Conservation (phyloP, 345 rosid genomes). For the Hevea brasiliensis region DNA sequence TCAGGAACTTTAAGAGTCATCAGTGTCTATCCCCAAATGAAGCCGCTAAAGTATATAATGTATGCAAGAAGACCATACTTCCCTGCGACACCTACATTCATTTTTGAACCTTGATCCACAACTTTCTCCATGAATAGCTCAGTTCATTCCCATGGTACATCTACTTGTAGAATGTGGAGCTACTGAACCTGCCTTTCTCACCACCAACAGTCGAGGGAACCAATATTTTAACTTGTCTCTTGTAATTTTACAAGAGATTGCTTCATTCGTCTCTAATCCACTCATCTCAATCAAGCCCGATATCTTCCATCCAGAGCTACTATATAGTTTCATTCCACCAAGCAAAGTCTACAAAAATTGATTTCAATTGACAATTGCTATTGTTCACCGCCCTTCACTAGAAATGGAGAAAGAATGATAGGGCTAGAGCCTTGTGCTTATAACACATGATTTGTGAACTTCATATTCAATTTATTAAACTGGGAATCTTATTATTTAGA, state of each 20-base stretch:
- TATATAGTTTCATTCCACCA: background rate
- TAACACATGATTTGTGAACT: background rate
- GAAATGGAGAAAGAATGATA: background rate
- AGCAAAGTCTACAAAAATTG: background rate
- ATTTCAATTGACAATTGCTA: background rate
- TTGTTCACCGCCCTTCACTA: background rate
- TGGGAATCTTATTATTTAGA: background rate
- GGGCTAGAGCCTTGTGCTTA: background rate
- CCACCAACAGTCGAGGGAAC: background rate
- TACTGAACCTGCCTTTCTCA: background rate
- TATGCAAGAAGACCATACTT: background rate
- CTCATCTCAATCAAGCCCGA: background rate
- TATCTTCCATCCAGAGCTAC: background rate
- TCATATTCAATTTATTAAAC: background rate
- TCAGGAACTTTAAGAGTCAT: background rate
- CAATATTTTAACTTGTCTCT: background rate
- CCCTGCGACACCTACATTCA: too few species aligned
- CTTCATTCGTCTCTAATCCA: background rate
- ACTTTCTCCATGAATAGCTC: background rate
- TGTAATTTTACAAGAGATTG: background rate
- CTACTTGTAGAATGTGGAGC: background rate
- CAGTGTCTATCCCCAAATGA: background rate
- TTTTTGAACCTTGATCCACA: background rate
- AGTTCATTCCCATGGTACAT: background rate
- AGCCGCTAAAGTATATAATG: background rate